A percentile compares a stretch with the other conserved stretches of the same genome.
phyloP scores from a whole-genome alignment of 2,329 filamentous ascomycete species.

The Aspergillus viridinutans region DNA sequence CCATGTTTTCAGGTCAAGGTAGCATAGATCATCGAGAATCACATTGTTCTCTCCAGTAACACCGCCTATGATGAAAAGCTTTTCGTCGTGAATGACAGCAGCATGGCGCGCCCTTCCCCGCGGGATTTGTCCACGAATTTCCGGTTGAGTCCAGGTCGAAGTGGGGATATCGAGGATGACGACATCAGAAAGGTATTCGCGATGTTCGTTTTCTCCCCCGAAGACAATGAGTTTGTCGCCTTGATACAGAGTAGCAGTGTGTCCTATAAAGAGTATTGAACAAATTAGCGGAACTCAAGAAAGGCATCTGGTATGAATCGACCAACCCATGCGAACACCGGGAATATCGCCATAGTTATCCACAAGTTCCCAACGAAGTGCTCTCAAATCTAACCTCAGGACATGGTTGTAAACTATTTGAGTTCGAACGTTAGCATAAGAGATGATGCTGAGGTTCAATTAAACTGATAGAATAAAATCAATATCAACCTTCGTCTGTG shows the following conservation, averaged over 20 bases:
- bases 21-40: slow-evolving; percentile 93
- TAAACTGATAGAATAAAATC: not conserved
- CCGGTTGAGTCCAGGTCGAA: slow-evolving; percentile 90
- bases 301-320: slow-evolving; percentile 1
- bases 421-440: slow-evolving; percentile 2
- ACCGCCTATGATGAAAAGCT: slow-evolving; percentile 92
- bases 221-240: slow-evolving; percentile 95
- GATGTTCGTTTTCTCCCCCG: slow-evolving; percentile 95
- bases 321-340: slow-evolving; percentile 87
- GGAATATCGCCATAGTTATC: slow-evolving; percentile 99
- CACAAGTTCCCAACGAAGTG: slow-evolving; percentile 88
- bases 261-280: slow-evolving; percentile 52
- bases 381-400: slow-evolving; percentile 77
- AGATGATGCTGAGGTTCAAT: not conserved
- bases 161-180: slow-evolving; percentile 94
- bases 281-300: slow-evolving; percentile 7
- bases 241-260: slow-evolving; percentile 90
- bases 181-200: slow-evolving; percentile 90
- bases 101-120: slow-evolving; percentile 90
- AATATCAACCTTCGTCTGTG: slow-evolving; percentile 71
- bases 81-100: slow-evolving; percentile 91
- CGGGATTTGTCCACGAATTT: slow-evolving; percentile 77
- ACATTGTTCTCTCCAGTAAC: slow-evolving; percentile 89
- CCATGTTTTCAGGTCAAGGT: slow-evolving; percentile 93
- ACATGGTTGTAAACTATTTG: slow-evolving; percentile 87